phyloP scores from a whole-genome alignment of 176 grass and related monocot species.

The Triticum monococcum region DNA sequence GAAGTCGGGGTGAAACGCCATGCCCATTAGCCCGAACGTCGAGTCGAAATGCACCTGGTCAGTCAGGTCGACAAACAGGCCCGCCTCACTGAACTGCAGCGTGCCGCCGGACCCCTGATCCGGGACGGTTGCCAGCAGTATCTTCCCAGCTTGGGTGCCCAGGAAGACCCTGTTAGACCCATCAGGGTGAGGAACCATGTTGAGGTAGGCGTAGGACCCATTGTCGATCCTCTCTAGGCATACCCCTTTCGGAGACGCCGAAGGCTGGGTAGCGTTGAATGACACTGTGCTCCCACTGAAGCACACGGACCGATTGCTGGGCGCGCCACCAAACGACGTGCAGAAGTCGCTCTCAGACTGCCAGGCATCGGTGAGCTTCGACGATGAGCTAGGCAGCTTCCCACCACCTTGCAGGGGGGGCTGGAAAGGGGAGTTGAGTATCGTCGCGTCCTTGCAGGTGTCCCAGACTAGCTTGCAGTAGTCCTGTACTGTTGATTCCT shows the following conservation, averaged over 20 bases:
- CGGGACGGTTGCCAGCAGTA: conserved; percentile 76
- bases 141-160: conserved; percentile 77
- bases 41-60: conserved; percentile 81
- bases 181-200: conserved; percentile 88
- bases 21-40: conserved; percentile 76
- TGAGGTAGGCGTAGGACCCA: conserved; percentile 76
- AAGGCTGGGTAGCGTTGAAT: conserved; percentile 51
- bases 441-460: conserved; percentile 65
- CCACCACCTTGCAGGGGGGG: conserved; percentile 38
- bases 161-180: conserved; percentile 83
- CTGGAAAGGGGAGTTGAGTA: conserved; percentile 73
- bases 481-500: conserved; percentile 46
- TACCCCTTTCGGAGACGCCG: conserved; percentile 58
- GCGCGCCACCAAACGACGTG: conserved; percentile 50
- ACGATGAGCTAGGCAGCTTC: conserved; percentile 28
- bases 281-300: conserved; percentile 56
- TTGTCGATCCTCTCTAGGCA: conserved; percentile 83
- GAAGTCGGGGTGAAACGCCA: conserved; percentile 81
- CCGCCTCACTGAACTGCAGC: conserved; percentile 46
- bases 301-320: conserved; percentile 48
- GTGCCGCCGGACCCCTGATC: conserved; percentile 70
- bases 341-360: conserved; percentile 78
- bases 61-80: conserved; percentile 81
- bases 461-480: conserved; percentile 71
- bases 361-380: conserved; percentile 69